Conservation (phyloP, 73 alveolate genomes). For the Blepharisma stoltei region DNA sequence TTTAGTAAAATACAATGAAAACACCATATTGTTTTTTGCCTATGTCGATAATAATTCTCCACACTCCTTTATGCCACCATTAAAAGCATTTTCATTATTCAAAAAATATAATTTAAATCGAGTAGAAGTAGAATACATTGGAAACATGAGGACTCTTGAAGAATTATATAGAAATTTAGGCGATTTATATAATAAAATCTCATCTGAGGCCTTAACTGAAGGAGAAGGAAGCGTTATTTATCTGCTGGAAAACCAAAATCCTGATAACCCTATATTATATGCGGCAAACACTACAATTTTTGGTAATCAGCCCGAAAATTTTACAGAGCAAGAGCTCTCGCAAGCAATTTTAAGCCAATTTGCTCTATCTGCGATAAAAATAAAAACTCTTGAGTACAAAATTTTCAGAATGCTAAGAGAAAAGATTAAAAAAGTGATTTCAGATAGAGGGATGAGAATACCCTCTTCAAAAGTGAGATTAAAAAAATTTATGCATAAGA, state of each 20-base stretch:
- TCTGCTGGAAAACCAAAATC: too few relatives aligned
- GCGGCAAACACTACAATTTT: too few relatives aligned
- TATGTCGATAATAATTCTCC: constrained; percentile 58
- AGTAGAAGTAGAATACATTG: constrained; percentile 64
- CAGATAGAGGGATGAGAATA: too few relatives aligned
- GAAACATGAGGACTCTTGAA: constrained; percentile 59
- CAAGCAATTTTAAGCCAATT: too few relatives aligned
- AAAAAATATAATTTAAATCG: constrained; percentile 63
- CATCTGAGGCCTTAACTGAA: constrained; percentile 63
- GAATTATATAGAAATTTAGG: constrained; percentile 53
- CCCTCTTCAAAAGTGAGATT: too few relatives aligned
- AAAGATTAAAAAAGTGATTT: constrained; percentile 74
- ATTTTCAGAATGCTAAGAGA: constrained; percentile 87
- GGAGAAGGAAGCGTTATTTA: constrained; percentile 92
- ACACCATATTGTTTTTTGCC: constrained; percentile 69
- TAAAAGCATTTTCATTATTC: too few relatives aligned
- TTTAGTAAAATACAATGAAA: constrained; percentile 67
- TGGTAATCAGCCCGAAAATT: too few relatives aligned
- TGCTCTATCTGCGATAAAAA: too few relatives aligned
- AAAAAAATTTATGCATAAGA: constrained; percentile 55
- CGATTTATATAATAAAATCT: constrained; percentile 53
- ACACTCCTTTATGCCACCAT: too few relatives aligned
- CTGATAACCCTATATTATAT: too few relatives aligned
- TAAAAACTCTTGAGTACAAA: constrained; percentile 90
- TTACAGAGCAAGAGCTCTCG: too few relatives aligned